phyloP scores from a whole-genome alignment of 352 stramenopile species.

The Saprolegnia parasitica region DNA sequence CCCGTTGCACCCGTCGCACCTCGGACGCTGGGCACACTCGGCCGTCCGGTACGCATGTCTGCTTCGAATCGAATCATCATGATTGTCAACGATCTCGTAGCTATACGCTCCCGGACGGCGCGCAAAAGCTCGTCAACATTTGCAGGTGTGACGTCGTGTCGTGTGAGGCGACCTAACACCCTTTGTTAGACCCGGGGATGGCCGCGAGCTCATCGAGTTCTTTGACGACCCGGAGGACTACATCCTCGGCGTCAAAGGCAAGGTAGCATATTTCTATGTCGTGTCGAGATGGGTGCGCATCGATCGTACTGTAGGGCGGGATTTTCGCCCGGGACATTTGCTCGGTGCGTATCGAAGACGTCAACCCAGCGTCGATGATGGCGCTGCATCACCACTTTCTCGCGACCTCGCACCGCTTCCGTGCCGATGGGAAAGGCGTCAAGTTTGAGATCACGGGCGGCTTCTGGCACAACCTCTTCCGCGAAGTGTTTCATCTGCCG shows the following conservation, averaged over 20 bases:
- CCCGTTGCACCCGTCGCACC: slow-evolving; percentile 25
- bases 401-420: slow-evolving; percentile 26
- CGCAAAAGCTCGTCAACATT: slow-evolving; percentile 31
- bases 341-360: slow-evolving; percentile 29
- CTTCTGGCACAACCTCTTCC: slow-evolving; percentile 29
- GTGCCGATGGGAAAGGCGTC: slow-evolving; percentile 28
- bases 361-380: slow-evolving; percentile 26
- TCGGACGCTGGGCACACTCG: slow-evolving; percentile 29
- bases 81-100: background rate
- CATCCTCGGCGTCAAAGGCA: slow-evolving; percentile 28
- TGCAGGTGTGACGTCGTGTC: slow-evolving; percentile 13
- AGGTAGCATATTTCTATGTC: slow-evolving; percentile 19
- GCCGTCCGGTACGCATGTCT: slow-evolving; percentile 21
- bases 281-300: background rate
- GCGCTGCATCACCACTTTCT: slow-evolving; percentile 29
- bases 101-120: slow-evolving; percentile 27
- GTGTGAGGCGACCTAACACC: background rate
- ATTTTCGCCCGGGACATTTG: slow-evolving; percentile 30
- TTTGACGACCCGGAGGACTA: slow-evolving; percentile 31
- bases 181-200: slow-evolving; percentile 22
- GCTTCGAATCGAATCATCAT: background rate
- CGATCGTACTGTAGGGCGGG: slow-evolving; percentile 7
- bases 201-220: slow-evolving; percentile 29
- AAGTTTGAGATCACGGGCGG: slow-evolving; percentile 31
- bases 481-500: slow-evolving; percentile 28